A percentile compares a stretch with the other conserved stretches of the same genome.
phyloP scores from a whole-genome alignment of 225 moss, liverwort and hornwort genomes.

The Marchantia polymorpha region DNA sequence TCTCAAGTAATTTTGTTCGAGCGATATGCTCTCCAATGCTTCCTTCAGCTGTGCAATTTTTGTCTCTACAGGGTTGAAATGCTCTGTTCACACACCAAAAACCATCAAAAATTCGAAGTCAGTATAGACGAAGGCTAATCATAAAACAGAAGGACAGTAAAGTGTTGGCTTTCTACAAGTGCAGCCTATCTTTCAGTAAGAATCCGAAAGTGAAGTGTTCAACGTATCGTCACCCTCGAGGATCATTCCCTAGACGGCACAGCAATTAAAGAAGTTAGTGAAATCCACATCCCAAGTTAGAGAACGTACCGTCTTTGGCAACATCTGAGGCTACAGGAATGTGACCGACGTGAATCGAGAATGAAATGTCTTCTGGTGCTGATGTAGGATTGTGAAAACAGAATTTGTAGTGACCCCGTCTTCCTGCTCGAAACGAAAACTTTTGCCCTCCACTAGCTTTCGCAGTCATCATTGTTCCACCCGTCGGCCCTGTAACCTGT shows the following conservation, averaged over 20 bases:
- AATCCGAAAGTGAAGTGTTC: too few relatives aligned
- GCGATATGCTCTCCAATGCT: constrained; percentile 64
- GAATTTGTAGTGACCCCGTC: constrained; percentile 59
- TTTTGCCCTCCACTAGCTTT: constrained; percentile 64
- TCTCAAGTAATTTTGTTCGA: constrained; percentile 72
- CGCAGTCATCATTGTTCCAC: constrained; percentile 32
- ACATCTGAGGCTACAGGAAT: constrained; percentile 52
- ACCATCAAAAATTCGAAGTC: background rate
- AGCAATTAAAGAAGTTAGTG: too few relatives aligned
- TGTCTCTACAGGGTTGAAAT: constrained; percentile 62
- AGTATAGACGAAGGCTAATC: background rate
- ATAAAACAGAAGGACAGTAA: background rate
- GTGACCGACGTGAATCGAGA: constrained; percentile 74
- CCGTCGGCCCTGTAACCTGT: constrained; percentile 67
- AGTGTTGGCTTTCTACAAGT: background rate
- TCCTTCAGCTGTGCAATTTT: constrained; percentile 62
- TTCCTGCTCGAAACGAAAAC: constrained; percentile 60
- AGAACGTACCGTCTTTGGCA: constrained; percentile 65
- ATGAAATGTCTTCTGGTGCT: constrained; percentile 67
- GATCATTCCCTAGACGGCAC: too few relatives aligned
- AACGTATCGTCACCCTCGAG: too few relatives aligned
- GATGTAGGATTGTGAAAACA: constrained; percentile 71
- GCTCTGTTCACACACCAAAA: constrained; percentile 37
- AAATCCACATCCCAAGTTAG: background rate
- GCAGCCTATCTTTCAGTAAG: background rate